Percentiles rank a stretch among this genome's conserved stretches.
Evolutionary conservation across 306 rosid species (phyloP).

Genomic region (Acmispon strigosus): DNA sequence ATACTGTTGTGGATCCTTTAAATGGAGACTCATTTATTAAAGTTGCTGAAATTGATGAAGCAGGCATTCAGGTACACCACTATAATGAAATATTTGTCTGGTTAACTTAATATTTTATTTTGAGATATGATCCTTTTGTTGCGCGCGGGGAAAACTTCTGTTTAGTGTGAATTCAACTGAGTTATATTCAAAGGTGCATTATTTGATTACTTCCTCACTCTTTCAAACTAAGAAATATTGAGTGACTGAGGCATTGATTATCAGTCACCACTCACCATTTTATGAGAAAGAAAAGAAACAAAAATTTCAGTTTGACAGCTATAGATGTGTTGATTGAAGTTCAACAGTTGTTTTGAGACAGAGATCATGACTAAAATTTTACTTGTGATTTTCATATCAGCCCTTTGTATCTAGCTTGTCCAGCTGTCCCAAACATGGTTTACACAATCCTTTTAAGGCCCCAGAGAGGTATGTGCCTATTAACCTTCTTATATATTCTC

Average conservation of each 20-base stretch:
- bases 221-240: slow-evolving; percentile 3
- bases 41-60: slow-evolving; percentile 84
- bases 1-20: slow-evolving; percentile 74
- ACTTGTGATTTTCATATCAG: slow-evolving; percentile 35
- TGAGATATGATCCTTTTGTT: slow-evolving; percentile 14
- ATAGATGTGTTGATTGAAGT: slow-evolving; percentile 10
- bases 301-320: slow-evolving; percentile 6
- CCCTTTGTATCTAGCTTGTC: slow-evolving; percentile 86
- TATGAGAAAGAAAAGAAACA: not conserved
- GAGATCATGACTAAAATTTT: slow-evolving; percentile 9
- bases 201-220: not conserved
- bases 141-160: not conserved
- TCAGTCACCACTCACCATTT: not conserved
- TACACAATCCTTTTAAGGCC: slow-evolving; percentile 92
- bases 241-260: slow-evolving; percentile 9
- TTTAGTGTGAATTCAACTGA: not conserved
- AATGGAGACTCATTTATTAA: slow-evolving; percentile 93
- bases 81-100: not conserved
- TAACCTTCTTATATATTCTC: not conserved
- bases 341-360: not conserved
- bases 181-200: not conserved
- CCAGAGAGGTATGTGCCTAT: slow-evolving; percentile 73
- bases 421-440: slow-evolving; percentile 89
- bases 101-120: not conserved
- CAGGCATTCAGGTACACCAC: slow-evolving; percentile 61